phyloP scores from a whole-genome alignment of 345 rosid genomes.

The Ceriops zippeliana region DNA sequence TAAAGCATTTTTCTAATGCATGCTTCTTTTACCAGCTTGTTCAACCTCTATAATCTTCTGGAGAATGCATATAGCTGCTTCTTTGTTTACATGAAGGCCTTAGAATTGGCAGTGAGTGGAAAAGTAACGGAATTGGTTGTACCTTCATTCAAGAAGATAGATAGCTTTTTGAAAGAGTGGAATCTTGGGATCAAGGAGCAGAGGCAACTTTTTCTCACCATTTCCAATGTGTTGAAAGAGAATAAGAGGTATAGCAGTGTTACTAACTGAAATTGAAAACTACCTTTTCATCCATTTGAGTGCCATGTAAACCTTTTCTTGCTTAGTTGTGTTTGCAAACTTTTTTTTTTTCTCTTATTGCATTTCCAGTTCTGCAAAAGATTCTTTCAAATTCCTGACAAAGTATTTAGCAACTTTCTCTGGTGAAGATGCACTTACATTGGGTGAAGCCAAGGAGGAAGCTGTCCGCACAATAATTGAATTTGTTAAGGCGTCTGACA shows the following conservation, averaged over 20 bases:
- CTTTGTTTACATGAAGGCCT: conserved; percentile 74
- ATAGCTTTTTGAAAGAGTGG: conserved; percentile 95
- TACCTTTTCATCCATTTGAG: conserved; percentile 2
- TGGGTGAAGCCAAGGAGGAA: conserved; percentile 88
- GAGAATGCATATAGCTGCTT: conserved; percentile 63
- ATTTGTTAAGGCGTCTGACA: conserved; percentile 81
- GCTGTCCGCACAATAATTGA: conserved; percentile 71
- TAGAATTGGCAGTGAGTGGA: conserved; percentile 65
- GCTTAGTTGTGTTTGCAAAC: not conserved
- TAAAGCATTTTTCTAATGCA: conserved; percentile 12
- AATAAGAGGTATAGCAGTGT: conserved; percentile 54
- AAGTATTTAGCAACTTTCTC: conserved; percentile 89
- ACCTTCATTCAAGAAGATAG: conserved; percentile 78
- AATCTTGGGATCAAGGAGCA: conserved; percentile 70
- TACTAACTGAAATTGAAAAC: not conserved
- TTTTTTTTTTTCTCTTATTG: not conserved
- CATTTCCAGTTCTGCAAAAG: conserved; percentile 60
- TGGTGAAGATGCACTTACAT: conserved; percentile 52
- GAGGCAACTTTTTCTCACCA: conserved; percentile 72
- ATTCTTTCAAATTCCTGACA: conserved; percentile 66
- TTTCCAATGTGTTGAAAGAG: conserved; percentile 72
- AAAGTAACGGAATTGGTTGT: conserved; percentile 66
- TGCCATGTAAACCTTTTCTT: not conserved
- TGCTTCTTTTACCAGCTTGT: conserved; percentile 59
- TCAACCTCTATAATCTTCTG: conserved; percentile 87